Evolutionary conservation across 257 asterid species (phyloP).

Genomic region (Solanum rostratum): DNA sequence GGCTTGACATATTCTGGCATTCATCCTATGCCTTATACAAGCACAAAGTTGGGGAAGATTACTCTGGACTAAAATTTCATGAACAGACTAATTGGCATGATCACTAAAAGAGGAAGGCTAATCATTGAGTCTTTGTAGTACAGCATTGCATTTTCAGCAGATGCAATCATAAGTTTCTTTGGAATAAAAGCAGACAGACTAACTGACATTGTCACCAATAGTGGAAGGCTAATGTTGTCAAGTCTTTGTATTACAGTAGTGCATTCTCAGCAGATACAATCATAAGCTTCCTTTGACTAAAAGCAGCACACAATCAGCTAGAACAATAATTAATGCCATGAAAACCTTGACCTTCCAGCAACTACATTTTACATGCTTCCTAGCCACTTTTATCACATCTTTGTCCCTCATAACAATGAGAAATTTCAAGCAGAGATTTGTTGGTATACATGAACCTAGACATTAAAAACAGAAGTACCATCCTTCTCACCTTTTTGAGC

Average conservation of each 20-base stretch:
- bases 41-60: neutral
- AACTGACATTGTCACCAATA: neutral
- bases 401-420: neutral
- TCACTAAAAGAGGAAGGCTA: neutral
- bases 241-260: neutral
- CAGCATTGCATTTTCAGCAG: neutral
- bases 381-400: neutral
- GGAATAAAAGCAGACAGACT: neutral
- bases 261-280: neutral
- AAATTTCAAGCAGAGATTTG: neutral
- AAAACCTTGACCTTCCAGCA: neutral
- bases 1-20: neutral
- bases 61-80: neutral
- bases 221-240: neutral
- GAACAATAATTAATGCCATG: neutral
- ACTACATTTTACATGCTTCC: neutral
- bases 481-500: constrained; percentile 72
- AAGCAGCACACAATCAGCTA: neutral
- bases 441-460: neutral
- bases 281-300: neutral
- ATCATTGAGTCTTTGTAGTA: neutral
- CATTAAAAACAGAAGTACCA: neutral
- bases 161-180: neutral
- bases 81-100: neutral
- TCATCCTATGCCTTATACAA: neutral